A percentile compares a stretch with the other conserved stretches of the same genome.
phyloP scores from a whole-genome alignment of 345 rosid species.

The Lepidium didymum region DNA sequence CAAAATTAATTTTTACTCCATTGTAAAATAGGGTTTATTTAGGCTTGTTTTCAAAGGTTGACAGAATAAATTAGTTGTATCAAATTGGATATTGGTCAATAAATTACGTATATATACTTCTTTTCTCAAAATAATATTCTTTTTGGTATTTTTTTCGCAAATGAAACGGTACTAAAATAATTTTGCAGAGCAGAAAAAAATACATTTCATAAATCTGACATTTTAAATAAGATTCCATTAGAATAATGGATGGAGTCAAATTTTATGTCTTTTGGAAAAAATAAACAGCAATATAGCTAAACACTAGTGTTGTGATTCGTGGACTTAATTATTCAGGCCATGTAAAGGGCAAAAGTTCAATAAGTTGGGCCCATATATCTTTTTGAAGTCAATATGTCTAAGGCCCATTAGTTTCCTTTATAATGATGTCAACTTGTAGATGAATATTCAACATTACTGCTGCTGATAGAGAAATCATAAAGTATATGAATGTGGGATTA shows the following conservation, averaged over 20 bases:
- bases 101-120: background rate
- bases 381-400: background rate
- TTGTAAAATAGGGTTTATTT: too few relatives aligned
- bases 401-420: background rate
- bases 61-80: too few relatives aligned
- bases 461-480: background rate
- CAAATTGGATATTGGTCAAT: background rate
- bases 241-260: background rate
- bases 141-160: background rate
- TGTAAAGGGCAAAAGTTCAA: background rate
- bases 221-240: background rate
- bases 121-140: background rate
- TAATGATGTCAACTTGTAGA: background rate
- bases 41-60: background rate
- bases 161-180: background rate
- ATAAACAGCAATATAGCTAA: background rate
- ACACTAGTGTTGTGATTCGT: background rate
- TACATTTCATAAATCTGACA: background rate
- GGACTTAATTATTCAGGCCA: background rate
- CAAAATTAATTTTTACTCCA: too few relatives aligned
- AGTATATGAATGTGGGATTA: background rate
- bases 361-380: background rate
- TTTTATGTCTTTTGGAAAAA: background rate
- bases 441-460: background rate
- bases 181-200: background rate